phyloP scores from a whole-genome alignment of 371 early-diverging fungal species.

The Mortierella polycephala region DNA sequence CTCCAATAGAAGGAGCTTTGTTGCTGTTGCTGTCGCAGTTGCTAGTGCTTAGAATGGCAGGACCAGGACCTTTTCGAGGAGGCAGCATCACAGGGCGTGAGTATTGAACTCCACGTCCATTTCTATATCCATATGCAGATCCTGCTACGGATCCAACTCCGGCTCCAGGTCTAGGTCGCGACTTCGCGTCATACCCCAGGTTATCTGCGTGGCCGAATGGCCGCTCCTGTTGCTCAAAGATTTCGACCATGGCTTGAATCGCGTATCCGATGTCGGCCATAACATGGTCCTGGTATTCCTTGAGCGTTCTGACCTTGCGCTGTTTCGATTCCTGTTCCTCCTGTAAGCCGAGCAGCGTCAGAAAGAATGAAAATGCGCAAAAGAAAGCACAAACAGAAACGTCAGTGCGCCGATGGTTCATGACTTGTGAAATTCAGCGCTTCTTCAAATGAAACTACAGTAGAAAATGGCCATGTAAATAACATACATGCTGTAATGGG shows the following conservation, averaged over 20 bases:
- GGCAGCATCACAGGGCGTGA: no score
- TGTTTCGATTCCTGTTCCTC: conserved; percentile 13
- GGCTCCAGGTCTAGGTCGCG: background rate
- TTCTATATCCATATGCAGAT: no score
- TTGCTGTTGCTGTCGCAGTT: conserved; percentile 1
- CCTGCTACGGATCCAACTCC: no score
- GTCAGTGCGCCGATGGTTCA: background rate
- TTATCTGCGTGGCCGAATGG: conserved; percentile 44
- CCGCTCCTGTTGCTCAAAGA: conserved; percentile 42
- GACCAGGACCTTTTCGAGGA: no score
- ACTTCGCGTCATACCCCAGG: conserved; percentile 25
- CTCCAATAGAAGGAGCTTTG: background rate
- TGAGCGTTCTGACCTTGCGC: conserved; percentile 15
- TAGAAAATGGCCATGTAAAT: background rate
- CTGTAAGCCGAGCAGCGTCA: background rate
- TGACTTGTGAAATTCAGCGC: background rate
- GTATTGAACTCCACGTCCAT: no score
- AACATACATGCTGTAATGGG: conserved; percentile 11
- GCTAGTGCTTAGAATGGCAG: no score
- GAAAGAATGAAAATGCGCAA: no score
- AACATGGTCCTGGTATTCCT: conserved; percentile 33
- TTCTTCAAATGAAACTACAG: background rate
- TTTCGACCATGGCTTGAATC: conserved; percentile 42
- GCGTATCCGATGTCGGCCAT: conserved; percentile 49
- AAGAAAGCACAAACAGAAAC: background rate